Conservation (phyloP, 1,139 yeast species). For the Meyerozyma carpophila region DNA sequence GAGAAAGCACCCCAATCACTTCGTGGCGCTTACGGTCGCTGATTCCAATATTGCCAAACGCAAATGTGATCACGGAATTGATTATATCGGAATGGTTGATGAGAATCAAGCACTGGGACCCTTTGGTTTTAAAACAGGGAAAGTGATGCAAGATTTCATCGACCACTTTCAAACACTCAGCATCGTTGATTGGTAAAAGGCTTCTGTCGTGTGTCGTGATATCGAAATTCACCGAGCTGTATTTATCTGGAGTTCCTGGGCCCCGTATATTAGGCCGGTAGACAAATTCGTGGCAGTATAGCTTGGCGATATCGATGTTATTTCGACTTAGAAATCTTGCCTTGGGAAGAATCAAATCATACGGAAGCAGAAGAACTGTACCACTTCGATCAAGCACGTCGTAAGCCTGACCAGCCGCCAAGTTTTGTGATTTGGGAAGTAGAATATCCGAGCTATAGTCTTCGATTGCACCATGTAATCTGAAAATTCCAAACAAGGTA, state of each 20-base stretch:
- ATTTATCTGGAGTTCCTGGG: conserved; percentile 68
- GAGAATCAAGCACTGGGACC: conserved; percentile 49
- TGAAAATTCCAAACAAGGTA: conserved; percentile 56
- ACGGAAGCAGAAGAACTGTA: conserved; percentile 79
- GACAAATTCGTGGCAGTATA: conserved; percentile 74
- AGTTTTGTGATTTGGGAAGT: conserved; percentile 78
- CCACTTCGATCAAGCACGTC: conserved; percentile 85
- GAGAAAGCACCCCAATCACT: conserved; percentile 69
- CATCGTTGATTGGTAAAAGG: conserved; percentile 56
- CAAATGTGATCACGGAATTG: conserved; percentile 56
- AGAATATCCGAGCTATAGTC: conserved; percentile 50
- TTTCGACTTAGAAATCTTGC: conserved; percentile 75
- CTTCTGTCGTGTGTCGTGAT: conserved; percentile 54
- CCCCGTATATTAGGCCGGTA: conserved; percentile 57
- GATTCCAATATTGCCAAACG: conserved; percentile 71
- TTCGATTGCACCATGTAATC: conserved; percentile 82
- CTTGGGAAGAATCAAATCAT: conserved; percentile 82
- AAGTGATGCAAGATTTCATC: conserved; percentile 64
- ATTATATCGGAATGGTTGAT: conserved; percentile 78
- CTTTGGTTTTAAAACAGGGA: conserved; percentile 53
- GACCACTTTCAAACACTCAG: conserved; percentile 78
- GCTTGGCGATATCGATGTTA: conserved; percentile 51
- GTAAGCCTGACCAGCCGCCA: conserved; percentile 59
- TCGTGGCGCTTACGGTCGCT: conserved; percentile 56
- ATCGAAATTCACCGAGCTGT: conserved; percentile 83